Base-by-base conservation (phyloP, 495 filamentous ascomycete species). In the Opeltia flavorubescens region DNA sequence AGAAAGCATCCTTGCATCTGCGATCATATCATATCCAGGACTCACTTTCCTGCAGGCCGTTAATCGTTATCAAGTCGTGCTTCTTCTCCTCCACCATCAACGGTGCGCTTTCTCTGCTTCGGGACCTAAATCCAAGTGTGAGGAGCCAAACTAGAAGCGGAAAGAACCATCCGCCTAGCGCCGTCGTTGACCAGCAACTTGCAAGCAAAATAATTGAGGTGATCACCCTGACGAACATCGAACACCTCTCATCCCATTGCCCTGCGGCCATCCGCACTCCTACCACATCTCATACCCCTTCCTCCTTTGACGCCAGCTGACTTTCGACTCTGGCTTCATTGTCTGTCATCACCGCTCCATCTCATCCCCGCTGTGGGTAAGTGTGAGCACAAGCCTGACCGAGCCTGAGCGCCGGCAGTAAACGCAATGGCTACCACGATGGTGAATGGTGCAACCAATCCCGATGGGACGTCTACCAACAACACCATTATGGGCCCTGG, bases 401-500 rank as follows among this genome's bases (percentile, higher is more conserved):
- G 25, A 9, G 17, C 29, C 17, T 9, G 8, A 23, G 30, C 23
- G 15, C 24, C 26, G 49, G 53, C 56, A 51, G 55, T 50, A n/a
- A n/a, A n/a, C n/a, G n/a, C n/a, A 55, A 74, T 72, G 69, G 66
- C 70, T 59, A 71, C 73, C 47, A 65, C 69, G 43, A 53, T 63
- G 47, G 54, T 73, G 55, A 77, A 71, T 58, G 70, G 63, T 50
- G 60, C 65, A 39, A 61, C 71, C 50, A 66, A 64, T 52, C 50
- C 52, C 34, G 62, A 62, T 26, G 50, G 52, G 26, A 62, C 57
- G 48, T 26, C 64, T 12, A 51, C 63, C 9, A 39, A 45, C 44
- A 42, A 59, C 35, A 62, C 66, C 43, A 65, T 65, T 48, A 28
- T 67, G 17, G 57, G 45, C 33, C 47, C 56, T 28, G 49, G 50